Base-by-base conservation (phyloP, 352 stramenopile genomes). In the Pythium aristosporum region DNA sequence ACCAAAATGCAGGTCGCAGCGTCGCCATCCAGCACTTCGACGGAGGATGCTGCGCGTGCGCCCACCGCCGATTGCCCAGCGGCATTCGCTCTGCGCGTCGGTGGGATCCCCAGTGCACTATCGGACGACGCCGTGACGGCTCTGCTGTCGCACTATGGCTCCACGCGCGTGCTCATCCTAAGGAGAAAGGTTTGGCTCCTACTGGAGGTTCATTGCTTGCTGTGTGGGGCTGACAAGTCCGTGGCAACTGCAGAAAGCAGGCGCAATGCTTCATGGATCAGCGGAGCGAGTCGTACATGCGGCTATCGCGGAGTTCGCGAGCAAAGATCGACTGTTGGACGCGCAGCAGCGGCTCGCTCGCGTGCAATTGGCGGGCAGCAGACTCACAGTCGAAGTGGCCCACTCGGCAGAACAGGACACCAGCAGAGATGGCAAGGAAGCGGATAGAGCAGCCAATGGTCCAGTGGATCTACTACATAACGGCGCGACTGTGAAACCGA, bases 81-180 rank as follows among this genome's bases (percentile, higher is more conserved):
- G n/a, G 11, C 32, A 44, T 30, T 37, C 42, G 42, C 52, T 44
- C 68, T 91, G 57, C 80, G 83, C 32, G 74, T 92, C 18, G 71
- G 73, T 42, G 86, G 89, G 62, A 63, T 94, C 10, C 83, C 85
- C 21, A 53, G 67, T 13, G 78, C 73, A 39, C 54, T 94, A 51
- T 89, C 85, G 18, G 54, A 57, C 2, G 71, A 87, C 7, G 80
- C 83, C 10, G 75, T 92, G 20, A 71, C 73, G 18, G 70, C 80
- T 30, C 73, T 94, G 21, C 69, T 94, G 46, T 53, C 46, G 5
- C 82, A 89, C 57, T 89, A 89, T 44, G 85, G 81, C 2, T 80
- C 85, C 12, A 65, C 51, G 3, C 47, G 63, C 16, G 79, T 91
- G 50, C 75, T 72, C 39, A 66, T 89, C 5, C 64, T 85, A 23